Evolutionary conservation across 1,284 basidiomycete genomes (phyloP), one percentile per base, ranked within the genome.

Genomic region (Coniferiporia weirii): DNA sequence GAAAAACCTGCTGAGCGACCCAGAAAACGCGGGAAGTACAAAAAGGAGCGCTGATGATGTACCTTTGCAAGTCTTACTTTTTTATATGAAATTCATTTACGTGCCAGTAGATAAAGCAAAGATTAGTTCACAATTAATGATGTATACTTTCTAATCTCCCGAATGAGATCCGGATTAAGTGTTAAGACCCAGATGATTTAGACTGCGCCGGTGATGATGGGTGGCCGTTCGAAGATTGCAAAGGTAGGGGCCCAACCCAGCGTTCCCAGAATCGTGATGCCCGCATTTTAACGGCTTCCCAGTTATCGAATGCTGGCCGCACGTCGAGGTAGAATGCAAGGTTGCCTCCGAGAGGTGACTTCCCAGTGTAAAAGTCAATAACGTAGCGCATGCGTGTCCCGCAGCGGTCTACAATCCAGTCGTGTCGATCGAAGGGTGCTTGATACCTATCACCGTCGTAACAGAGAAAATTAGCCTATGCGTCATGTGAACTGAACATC

Each of bases 281-380:
- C 59, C 90, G 83, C 86, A 98, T 91, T 66, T 84, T 84, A 15
- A 93, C 76, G 13, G 91, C 91, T 67, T 97, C 93, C 87, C 91
- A 92, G 66, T 80, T 91, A 69, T 98, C 95, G 44, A 98, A 72
- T 1, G 96, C 95, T 0, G 96, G 96, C 51, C 96, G 80, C 10
- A 93, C 95, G 68, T 99, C 97, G 45, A 99, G 82, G 72, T 90
- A 97, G 74, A 99, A 99, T 3, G 94, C 86, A 19, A 83, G 69
- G 62, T 78, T 78, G 56, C 73, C 73, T 10, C 75, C 70, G 35
- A 70, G 71, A 49, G 76, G 48, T 1, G 74, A 72, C 60, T 82
- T 85, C n/a, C 97, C 96, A 0, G 93, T 91, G 77, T 99, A 99
- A 71, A 98, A 99, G 74, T 99, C 96, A 66, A 99, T 98, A 59